Conservation (phyloP, 177 flowering plant species). For the Telopea speciosissima region DNA sequence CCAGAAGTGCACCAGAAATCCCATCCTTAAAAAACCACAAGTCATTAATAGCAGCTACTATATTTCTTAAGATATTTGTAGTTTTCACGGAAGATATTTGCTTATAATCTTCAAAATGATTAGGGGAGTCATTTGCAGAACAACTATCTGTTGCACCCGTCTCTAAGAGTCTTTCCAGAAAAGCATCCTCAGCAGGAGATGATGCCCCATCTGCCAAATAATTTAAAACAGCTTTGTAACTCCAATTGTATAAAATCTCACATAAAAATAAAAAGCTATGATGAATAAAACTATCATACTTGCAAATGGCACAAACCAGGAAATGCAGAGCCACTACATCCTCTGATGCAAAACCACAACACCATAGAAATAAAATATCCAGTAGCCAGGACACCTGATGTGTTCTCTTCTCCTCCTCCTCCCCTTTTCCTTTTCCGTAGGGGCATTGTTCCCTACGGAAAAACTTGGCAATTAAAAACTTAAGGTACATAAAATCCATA, state of each 20-base stretch:
- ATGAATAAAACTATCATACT: too few species aligned
- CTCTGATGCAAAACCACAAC: neutral
- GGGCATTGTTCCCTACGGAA: too few species aligned
- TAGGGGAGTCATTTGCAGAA: constrained; percentile 31
- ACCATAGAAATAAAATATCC: neutral
- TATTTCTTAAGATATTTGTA: constrained; percentile 34
- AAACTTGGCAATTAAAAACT: too few species aligned
- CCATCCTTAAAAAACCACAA: constrained; percentile 46
- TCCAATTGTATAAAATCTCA: neutral
- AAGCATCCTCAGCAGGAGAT: constrained; percentile 41
- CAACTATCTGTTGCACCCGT: constrained; percentile 87
- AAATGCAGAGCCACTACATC: too few species aligned
- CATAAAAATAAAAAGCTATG: too few species aligned
- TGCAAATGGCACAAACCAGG: too few species aligned
- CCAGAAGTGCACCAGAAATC: constrained; percentile 29
- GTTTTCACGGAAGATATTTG: constrained; percentile 22
- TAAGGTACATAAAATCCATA: too few species aligned
- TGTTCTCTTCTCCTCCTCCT: neutral
- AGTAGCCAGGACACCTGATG: neutral
- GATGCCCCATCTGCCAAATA: constrained; percentile 39
- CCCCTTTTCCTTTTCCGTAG: too few species aligned
- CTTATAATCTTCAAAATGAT: constrained; percentile 35
- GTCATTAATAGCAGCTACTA: constrained; percentile 45
- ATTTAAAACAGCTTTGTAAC: neutral
- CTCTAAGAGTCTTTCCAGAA: constrained; percentile 61